Conservation (phyloP, 345 rosid species). For the Sonneratia alba region DNA sequence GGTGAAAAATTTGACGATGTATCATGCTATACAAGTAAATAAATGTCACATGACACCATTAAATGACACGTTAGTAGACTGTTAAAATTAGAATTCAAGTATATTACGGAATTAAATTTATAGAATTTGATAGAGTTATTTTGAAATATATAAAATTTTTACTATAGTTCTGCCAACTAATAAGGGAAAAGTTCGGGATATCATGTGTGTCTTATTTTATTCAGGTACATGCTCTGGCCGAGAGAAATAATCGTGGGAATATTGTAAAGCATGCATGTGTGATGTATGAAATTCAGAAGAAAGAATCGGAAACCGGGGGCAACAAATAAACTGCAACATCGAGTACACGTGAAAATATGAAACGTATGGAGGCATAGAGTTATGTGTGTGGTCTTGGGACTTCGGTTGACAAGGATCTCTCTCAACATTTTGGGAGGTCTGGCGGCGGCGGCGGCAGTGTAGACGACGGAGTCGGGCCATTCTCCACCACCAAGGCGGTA, state of each 20-base stretch:
- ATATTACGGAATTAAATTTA: too few relatives aligned
- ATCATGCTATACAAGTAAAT: too few relatives aligned
- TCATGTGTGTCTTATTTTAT: too few relatives aligned
- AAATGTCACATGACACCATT: too few relatives aligned
- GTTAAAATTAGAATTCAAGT: too few relatives aligned
- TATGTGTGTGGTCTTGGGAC: neutral
- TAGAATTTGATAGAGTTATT: too few relatives aligned
- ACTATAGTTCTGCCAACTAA: too few relatives aligned
- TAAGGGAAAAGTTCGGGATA: too few relatives aligned
- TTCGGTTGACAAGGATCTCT: neutral
- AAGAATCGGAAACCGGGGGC: neutral
- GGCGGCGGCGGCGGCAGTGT: slow-evolving; percentile 16
- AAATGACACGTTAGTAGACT: too few relatives aligned
- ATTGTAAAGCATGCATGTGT: neutral
- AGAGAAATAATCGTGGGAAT: neutral
- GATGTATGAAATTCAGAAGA: neutral
- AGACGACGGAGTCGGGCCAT: slow-evolving; percentile 10
- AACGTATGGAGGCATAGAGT: neutral
- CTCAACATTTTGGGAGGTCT: slow-evolving; percentile 11
- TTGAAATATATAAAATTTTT: too few relatives aligned
- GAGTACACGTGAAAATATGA: neutral
- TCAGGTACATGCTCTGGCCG: neutral
- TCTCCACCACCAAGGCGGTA: slow-evolving; percentile 8
- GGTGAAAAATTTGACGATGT: too few relatives aligned
- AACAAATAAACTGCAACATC: too few relatives aligned